Percentiles rank a stretch among this genome's conserved stretches.
Conservation (phyloP, 1,284 basidiomycete species). For the Volvariella volvacea region DNA sequence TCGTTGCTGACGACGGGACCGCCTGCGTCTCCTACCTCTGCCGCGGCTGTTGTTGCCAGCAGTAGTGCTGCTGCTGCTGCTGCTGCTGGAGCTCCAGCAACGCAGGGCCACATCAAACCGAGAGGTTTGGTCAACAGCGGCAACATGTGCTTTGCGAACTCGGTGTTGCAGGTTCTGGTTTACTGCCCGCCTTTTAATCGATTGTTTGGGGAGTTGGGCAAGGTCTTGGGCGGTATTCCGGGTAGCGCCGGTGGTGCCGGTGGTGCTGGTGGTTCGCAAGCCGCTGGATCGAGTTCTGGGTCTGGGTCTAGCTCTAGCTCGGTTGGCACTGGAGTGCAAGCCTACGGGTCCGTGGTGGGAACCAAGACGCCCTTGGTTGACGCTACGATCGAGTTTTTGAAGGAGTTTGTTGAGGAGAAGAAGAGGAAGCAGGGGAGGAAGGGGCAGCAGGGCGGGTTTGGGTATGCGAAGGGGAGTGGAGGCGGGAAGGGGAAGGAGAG, state of each 20-base stretch:
- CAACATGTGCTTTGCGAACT: constrained; percentile 98
- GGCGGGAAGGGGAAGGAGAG: constrained; percentile 31
- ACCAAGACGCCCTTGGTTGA: constrained; percentile 69
- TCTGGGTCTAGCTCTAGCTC: constrained; percentile 9
- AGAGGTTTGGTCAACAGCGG: constrained; percentile 92
- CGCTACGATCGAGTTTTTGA: constrained; percentile 78
- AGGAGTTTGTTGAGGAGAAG: constrained; percentile 51
- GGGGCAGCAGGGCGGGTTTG: constrained; percentile 18
- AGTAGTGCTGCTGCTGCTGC: constrained; percentile 10
- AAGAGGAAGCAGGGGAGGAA: constrained; percentile 20
- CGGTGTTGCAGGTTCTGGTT: constrained; percentile 86
- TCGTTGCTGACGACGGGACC: constrained; percentile 42
- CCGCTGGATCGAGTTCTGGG: constrained; percentile 11
- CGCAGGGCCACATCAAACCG: constrained; percentile 32
- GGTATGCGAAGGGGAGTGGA: constrained; percentile 19
- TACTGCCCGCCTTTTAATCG: constrained; percentile 85
- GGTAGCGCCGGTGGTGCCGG: constrained; percentile 1
- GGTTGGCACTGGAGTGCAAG: constrained; percentile 13
- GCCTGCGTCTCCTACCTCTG: constrained; percentile 24
- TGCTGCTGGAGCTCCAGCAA: neutral
- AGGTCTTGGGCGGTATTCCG: constrained; percentile 22
- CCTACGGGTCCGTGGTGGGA: constrained; percentile 27
- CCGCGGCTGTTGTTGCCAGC: constrained; percentile 6
- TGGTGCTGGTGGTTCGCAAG: constrained; percentile 4
- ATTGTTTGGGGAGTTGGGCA: constrained; percentile 71